Conservation (phyloP, 257 asterid species). For the Solanum bulbocastanum region DNA sequence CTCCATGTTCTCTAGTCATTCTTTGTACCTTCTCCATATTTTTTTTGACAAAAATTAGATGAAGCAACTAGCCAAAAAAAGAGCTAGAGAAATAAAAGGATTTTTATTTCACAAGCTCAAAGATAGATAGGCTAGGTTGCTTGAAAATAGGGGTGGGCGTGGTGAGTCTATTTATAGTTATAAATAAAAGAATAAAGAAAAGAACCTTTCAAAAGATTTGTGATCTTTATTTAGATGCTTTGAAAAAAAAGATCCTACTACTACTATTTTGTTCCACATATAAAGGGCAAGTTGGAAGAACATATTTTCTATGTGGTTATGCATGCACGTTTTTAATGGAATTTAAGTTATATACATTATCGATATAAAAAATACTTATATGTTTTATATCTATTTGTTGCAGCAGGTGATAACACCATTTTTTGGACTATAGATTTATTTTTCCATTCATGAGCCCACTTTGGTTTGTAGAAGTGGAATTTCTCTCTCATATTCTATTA, state of each 20-base stretch:
- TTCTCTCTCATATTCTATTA: not conserved
- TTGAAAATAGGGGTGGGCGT: not conserved
- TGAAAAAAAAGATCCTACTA: not conserved
- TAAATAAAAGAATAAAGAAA: not conserved
- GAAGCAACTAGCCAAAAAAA: not conserved
- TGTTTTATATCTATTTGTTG: not conserved
- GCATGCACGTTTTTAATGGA: not conserved
- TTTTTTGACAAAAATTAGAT: not conserved
- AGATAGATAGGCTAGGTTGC: not conserved
- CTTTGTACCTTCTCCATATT: constrained; percentile 51
- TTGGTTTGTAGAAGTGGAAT: not conserved
- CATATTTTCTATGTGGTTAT: not conserved
- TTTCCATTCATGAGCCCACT: not conserved
- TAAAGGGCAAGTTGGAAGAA: not conserved
- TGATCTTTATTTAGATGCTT: not conserved
- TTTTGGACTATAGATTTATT: not conserved
- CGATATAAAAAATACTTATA: not conserved
- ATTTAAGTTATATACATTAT: not conserved
- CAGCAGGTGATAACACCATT: not conserved
- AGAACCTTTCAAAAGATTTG: not conserved
- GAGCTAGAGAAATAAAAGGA: not conserved
- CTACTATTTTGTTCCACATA: not conserved
- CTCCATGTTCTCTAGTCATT: constrained; percentile 47
- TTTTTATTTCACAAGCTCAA: not conserved
- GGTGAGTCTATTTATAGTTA: not conserved